These are phyloP conservation scores for Penicillium decumbens DNA, from an alignment of 2,329 filamentous ascomycete species.

Conservation along the genomic window DNA sequence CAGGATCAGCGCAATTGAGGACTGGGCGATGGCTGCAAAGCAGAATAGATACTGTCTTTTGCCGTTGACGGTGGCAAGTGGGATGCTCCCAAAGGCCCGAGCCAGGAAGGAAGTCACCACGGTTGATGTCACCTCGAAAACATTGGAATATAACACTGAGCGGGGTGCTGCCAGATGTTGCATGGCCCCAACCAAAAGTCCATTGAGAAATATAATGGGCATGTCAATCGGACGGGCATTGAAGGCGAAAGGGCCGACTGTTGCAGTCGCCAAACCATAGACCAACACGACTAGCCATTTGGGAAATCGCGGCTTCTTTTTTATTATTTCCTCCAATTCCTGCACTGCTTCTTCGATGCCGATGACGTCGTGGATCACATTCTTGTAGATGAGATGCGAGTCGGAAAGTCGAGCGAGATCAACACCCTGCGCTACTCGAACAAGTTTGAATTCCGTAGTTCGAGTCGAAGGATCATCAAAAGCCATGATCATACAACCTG, in stretches of 20 bases:
- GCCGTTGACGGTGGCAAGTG: constrained; percentile 28
- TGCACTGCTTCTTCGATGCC: constrained; percentile 41
- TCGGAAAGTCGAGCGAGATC: constrained; percentile 42
- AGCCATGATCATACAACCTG: constrained; percentile 44
- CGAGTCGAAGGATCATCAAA: constrained; percentile 57
- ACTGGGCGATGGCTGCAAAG: constrained; percentile 65
- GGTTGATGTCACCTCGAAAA: constrained; percentile 60
- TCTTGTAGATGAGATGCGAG: constrained; percentile 44
- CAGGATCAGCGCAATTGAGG: constrained; percentile 65
- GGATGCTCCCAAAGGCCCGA: constrained; percentile 62
- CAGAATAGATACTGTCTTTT: constrained; percentile 53
- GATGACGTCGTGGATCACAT: constrained; percentile 43
- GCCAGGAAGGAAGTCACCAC: constrained; percentile 64
- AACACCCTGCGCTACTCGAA: constrained; percentile 38
- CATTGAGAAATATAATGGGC: constrained; percentile 69
- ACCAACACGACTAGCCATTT: constrained; percentile 56
- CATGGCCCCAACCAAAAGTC: constrained; percentile 65
- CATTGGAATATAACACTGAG: constrained; percentile 63
- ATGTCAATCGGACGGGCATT: constrained; percentile 70
- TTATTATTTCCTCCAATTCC: constrained; percentile 51
- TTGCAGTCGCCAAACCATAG: constrained; percentile 69
- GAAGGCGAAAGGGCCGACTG: constrained; percentile 75
- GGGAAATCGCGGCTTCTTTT: constrained; percentile 51
- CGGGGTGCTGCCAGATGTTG: constrained; percentile 70
- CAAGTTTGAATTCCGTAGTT: constrained; percentile 44